A percentile compares a stretch with the other conserved stretches of the same genome.
Evolutionary conservation across 2,329 filamentous ascomycete species (phyloP).

Genomic region (Penicillium sp.): DNA sequence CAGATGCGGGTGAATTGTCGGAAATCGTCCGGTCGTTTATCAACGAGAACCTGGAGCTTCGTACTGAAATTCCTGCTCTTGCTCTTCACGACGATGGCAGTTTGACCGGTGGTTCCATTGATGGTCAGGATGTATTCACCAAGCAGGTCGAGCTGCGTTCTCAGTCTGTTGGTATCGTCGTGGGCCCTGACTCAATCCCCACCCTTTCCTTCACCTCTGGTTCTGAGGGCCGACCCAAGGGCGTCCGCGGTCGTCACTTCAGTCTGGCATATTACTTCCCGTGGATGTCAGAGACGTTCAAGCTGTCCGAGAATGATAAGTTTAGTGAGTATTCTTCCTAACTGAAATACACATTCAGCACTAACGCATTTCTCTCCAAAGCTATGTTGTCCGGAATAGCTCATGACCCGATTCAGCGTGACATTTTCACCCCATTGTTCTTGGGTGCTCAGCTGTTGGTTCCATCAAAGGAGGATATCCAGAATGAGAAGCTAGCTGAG

Average conservation of each 20-base stretch:
- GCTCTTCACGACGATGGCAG: slow-evolving; percentile 71
- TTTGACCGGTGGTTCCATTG: slow-evolving; percentile 68
- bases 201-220: slow-evolving; percentile 77
- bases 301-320: slow-evolving; percentile 69
- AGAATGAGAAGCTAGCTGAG: slow-evolving; percentile 80
- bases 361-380: neutral
- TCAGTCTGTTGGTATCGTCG: slow-evolving; percentile 68
- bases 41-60: slow-evolving; percentile 70
- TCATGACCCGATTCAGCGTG: slow-evolving; percentile 60
- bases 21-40: slow-evolving; percentile 69
- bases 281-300: slow-evolving; percentile 89
- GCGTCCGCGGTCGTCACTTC: slow-evolving; percentile 85
- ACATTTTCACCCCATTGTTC: slow-evolving; percentile 91
- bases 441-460: slow-evolving; percentile 78
- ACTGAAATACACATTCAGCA: neutral
- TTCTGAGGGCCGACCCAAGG: slow-evolving; percentile 77
- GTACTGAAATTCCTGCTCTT: slow-evolving; percentile 74
- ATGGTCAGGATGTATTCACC: slow-evolving; percentile 70
- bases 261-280: slow-evolving; percentile 83
- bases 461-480: slow-evolving; percentile 80
- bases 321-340: slow-evolving; percentile 52
- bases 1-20: slow-evolving; percentile 67
- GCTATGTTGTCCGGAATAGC: slow-evolving; percentile 85
- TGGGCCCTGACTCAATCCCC: slow-evolving; percentile 83
- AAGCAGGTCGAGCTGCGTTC: slow-evolving; percentile 56